Evolutionary conservation across 1,284 basidiomycete genomes (phyloP).

Genomic region (Naganishia sp.): DNA sequence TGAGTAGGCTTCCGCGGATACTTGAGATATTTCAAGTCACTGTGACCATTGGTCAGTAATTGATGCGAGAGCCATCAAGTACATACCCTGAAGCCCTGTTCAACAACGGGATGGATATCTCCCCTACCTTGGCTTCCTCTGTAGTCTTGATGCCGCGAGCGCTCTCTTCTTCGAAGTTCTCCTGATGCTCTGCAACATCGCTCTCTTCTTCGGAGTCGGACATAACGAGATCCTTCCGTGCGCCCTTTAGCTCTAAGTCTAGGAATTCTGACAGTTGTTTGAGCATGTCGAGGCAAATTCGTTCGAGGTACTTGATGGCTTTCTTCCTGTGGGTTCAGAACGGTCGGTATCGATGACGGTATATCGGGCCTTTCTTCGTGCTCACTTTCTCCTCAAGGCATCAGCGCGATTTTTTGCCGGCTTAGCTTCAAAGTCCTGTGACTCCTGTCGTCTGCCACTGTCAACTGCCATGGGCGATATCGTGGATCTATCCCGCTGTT

Average conservation of each 20-base stretch:
- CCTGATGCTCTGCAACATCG: not conserved
- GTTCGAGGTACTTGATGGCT: constrained; percentile 30
- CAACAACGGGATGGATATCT: constrained; percentile 34
- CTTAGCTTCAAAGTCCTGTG: not conserved
- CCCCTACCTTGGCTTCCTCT: not conserved
- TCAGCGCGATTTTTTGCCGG: not conserved
- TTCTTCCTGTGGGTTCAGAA: constrained; percentile 3
- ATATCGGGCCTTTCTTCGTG: not conserved
- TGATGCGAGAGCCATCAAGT: not conserved
- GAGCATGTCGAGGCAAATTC: constrained; percentile 11
- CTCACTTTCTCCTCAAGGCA: constrained; percentile 9
- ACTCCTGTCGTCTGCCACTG: not conserved
- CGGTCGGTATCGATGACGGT: not conserved
- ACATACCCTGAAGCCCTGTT: constrained; percentile 42
- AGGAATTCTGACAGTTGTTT: constrained; percentile 11
- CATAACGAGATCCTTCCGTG: not conserved
- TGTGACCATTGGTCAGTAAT: not conserved
- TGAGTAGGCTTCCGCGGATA: constrained; percentile 23
- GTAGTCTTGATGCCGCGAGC: not conserved
- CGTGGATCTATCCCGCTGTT: too few species aligned
- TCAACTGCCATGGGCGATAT: not conserved
- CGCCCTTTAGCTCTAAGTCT: not conserved
- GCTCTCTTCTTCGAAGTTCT: constrained; percentile 1
- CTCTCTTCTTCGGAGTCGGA: constrained; percentile 8
- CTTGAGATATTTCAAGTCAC: constrained; percentile 26